Evolutionary conservation across 176 grass and related monocot genomes (phyloP), one percentile per base, ranked within the genome.

Genomic region (Lolium perenne): DNA sequence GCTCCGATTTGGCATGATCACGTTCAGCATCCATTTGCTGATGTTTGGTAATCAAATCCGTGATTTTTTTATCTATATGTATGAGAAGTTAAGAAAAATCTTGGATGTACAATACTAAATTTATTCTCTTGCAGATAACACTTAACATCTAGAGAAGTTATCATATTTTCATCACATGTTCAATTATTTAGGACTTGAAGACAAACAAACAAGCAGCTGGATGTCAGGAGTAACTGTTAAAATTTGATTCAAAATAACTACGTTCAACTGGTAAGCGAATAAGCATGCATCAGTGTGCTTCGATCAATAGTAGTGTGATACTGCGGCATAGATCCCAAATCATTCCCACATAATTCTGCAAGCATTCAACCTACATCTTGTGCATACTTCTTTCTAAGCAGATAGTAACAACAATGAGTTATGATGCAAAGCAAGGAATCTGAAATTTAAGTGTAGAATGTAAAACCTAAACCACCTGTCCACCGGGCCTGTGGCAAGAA

Each of bases 61-160:
- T 98, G 82, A 98, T 94, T 91, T 94, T 84, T 79, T 91, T 87
- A 49, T 98, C 96, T 92, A 98, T 98, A 89, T 95, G 96, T 98
- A 81, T 83, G 96, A 60, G 43, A 87, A 98, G 92, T 98, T 90
- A 98, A 98, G 90, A 87, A 91, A 91, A 73, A 50, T 38, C 35
- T 64, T 23, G 13, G 15, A 59, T 63, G 61, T 66, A 2, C 14
- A 38, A 71, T 29, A 29, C 29, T 29, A 29, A 29, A 29, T 29
- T 50, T 82, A 57, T 60, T 85, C 68, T 78, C 12, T 46, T 56
- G 43, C 53, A 79, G 23, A 81, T 58, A 81, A 10, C 48, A 81
- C 17, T 90, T 65, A 86, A 84, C 25, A 77, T 60, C 10, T 29
- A 51, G 40, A 77, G 25, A 59, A 76, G 10, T 51, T 64, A 60